Base-by-base conservation (phyloP, 2,329 filamentous ascomycete genomes). In the Colletotrichum filicis region DNA sequence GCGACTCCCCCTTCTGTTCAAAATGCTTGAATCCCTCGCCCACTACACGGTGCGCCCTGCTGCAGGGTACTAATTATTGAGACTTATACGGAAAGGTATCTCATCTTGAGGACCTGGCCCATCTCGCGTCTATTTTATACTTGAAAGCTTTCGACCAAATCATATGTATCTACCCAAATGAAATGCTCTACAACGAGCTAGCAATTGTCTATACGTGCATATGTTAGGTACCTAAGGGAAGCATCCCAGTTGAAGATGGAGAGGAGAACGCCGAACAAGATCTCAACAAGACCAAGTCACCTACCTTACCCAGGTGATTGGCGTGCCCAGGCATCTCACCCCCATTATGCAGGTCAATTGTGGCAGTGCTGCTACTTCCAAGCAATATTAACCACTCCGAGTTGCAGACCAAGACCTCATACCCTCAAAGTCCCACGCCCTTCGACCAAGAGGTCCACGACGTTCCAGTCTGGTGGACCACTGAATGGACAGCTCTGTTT, bases 321-420 rank as follows among this genome's bases (percentile, higher is more conserved):
- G 24, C 24, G 9, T 49, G 32, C 30, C 16, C 57, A 53, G 8
- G 11, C 28, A 58, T 71, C 63, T 52, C 66, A 63, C 69, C 55
- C 46, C 56, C 56, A 62, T 59, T 22, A 60, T 69, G 71, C 71
- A 28, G 32, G 56, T 70, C 11, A 30, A 24, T 52, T 73, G 70
- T 73, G 60, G 70, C 66, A 71, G 67, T 71, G 67, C 11, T 56
- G 52, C 46, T 16, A 49, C 26, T 56, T 64, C 66, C 60, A 66
- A 56, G 60, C 62, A 69, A 60, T 28, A 49, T 59, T 63, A 59
- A 49, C 52, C 59, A 42, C 55, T 56, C 55, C 14, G 4, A 28
- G 7, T 64, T 59, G 70, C 46, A 56, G 24, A 37, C 37, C 52
- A 59, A 58, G 65, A 37, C 49, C 14, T 12, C 37, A 12, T 26